Evolutionary conservation across 164 flowering plant species (phyloP).

Genomic region (Aristolochia californica): DNA sequence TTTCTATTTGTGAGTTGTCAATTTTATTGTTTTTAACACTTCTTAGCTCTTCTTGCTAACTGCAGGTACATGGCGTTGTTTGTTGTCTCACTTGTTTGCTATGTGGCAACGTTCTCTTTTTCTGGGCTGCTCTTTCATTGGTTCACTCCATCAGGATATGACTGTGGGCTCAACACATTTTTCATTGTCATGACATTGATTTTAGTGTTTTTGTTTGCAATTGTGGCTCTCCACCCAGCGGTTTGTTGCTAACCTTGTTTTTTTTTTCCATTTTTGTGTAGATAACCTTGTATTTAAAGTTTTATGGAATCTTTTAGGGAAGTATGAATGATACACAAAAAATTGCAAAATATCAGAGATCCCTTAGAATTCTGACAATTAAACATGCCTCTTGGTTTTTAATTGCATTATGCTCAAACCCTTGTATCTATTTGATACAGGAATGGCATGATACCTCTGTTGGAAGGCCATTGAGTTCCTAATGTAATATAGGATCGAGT

Average conservation of each 20-base stretch:
- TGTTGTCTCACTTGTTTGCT: conserved; percentile 78
- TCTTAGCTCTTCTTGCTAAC: conserved; percentile 1
- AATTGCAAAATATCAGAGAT: too few relatives aligned
- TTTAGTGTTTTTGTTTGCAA: conserved; percentile 56
- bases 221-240: conserved; percentile 74
- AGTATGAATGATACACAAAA: too few relatives aligned
- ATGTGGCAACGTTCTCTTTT: conserved; percentile 59
- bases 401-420: not conserved
- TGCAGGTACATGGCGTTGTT: conserved; percentile 82
- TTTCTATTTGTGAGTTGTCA: not conserved
- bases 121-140: conserved; percentile 86
- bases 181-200: conserved; percentile 74
- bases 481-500: too few relatives aligned
- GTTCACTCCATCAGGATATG: conserved; percentile 88
- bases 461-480: too few relatives aligned
- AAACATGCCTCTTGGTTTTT: not conserved
- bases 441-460: too few relatives aligned
- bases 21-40: not conserved
- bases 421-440: too few relatives aligned
- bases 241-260: conserved; percentile 35
- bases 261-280: not conserved
- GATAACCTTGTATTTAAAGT: too few relatives aligned
- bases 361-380: too few relatives aligned
- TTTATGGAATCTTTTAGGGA: not conserved
- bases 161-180: conserved; percentile 92